Evolutionary conservation across 257 asterid species (phyloP).

Genomic region (Paulownia fortunei): DNA sequence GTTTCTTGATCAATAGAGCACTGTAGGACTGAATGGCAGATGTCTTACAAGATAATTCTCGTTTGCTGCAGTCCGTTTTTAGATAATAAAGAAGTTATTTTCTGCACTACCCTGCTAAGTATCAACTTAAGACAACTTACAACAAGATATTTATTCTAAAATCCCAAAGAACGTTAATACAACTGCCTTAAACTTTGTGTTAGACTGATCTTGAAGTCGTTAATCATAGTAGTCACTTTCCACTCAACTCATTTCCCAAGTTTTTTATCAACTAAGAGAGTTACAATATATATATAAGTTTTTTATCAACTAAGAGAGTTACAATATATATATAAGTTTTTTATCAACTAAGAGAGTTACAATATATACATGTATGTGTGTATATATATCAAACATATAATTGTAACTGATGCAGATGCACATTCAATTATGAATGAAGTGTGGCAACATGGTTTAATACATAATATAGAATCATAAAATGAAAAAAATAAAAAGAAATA

Average conservation of each 20-base stretch:
- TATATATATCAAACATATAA: background rate
- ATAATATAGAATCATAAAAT: background rate
- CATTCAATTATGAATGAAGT: background rate
- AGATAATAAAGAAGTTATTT: background rate
- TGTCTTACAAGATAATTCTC: background rate
- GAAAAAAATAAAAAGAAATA: background rate
- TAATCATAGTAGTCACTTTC: background rate
- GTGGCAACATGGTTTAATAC: background rate
- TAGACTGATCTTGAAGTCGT: background rate
- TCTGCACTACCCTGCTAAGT: background rate
- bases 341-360: background rate
- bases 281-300: no score
- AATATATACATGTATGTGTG: no score
- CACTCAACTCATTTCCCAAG: background rate
- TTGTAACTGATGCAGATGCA: slow-evolving; percentile 3
- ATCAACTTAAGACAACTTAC: background rate
- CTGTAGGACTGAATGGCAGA: background rate
- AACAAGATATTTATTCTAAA: background rate
- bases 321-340: no score
- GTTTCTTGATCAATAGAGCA: background rate
- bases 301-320: no score
- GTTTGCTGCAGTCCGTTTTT: no score
- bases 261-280: no score
- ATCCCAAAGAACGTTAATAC: background rate
- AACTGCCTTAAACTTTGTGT: background rate